Evolutionary conservation across 164 flowering plant genomes (phyloP).

Genomic region (Kingdonia uniflora): DNA sequence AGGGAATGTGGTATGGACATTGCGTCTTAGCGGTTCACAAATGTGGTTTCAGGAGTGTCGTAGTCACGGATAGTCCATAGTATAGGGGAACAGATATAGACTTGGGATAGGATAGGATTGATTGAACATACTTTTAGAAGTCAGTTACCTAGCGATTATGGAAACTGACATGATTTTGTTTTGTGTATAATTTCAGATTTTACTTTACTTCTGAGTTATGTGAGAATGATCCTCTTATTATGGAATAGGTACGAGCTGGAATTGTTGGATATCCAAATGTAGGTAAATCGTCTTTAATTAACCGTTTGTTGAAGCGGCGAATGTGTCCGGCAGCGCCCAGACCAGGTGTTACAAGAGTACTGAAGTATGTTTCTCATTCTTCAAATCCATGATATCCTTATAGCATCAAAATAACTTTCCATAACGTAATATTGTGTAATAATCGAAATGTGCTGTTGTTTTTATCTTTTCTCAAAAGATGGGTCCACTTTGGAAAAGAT

Average conservation of each 20-base stretch:
- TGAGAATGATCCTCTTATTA: not conserved
- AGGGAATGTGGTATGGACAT: too few relatives aligned
- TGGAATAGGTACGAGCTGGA: conserved; percentile 85
- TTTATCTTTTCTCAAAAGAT: conserved; percentile 30
- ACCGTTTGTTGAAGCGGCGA: conserved; percentile 84
- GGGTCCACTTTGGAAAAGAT: conserved; percentile 89
- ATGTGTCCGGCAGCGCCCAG: conserved; percentile 97
- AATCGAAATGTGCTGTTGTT: too few relatives aligned
- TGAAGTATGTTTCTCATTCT: conserved; percentile 42
- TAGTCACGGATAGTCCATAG: too few relatives aligned
- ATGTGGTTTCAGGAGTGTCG: too few relatives aligned
- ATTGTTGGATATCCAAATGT: conserved; percentile 98
- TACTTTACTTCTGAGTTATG: not conserved
- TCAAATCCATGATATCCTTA: not conserved
- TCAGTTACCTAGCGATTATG: too few relatives aligned
- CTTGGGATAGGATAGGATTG: too few relatives aligned
- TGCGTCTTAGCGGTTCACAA: too few relatives aligned
- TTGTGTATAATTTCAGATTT: too few relatives aligned
- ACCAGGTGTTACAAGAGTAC: conserved; percentile 89
- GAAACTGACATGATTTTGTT: too few relatives aligned
- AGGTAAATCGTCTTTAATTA: conserved; percentile 94
- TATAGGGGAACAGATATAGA: too few relatives aligned
- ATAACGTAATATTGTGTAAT: too few relatives aligned
- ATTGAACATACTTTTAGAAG: too few relatives aligned
- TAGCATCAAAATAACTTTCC: not conserved